Evolutionary conservation across 441 rosid species (phyloP).

Genomic region (Rhodomyrtus psidioides): DNA sequence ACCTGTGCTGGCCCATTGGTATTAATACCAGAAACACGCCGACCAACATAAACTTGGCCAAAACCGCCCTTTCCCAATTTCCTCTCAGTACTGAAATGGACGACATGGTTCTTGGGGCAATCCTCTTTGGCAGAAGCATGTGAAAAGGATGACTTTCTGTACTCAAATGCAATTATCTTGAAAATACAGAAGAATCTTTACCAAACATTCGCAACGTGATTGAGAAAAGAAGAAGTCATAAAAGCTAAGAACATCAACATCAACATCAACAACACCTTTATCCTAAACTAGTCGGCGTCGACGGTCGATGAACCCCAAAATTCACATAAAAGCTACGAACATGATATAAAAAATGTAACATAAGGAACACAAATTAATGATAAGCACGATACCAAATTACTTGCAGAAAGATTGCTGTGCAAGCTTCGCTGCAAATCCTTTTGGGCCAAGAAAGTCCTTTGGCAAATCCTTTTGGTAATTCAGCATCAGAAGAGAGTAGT

Average conservation of each 20-base stretch:
- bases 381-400: conserved; percentile 18
- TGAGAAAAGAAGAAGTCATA: not conserved
- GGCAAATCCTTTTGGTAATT: too few relatives aligned
- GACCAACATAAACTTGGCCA: conserved; percentile 9
- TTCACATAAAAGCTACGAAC: not conserved
- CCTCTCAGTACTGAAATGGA: conserved; percentile 27
- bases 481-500: too few relatives aligned
- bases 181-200: not conserved
- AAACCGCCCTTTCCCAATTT: conserved; percentile 6
- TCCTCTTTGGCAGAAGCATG: conserved; percentile 13
- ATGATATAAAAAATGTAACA: not conserved
- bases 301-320: too few relatives aligned
- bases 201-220: not conserved
- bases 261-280: too few relatives aligned
- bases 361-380: not conserved
- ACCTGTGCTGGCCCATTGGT: conserved; percentile 1
- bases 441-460: conserved; percentile 59
- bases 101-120: conserved; percentile 20
- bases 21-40: not conserved
- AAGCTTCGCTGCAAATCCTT: conserved; percentile 31
- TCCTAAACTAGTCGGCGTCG: too few relatives aligned
- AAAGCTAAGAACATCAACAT: too few relatives aligned
- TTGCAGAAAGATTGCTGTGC: conserved; percentile 32
- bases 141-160: conserved; percentile 38
- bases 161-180: conserved; percentile 75